These are phyloP conservation scores for Pythium phragmiticola DNA, from an alignment of 352 stramenopile species.

Conservation along the genomic window DNA sequence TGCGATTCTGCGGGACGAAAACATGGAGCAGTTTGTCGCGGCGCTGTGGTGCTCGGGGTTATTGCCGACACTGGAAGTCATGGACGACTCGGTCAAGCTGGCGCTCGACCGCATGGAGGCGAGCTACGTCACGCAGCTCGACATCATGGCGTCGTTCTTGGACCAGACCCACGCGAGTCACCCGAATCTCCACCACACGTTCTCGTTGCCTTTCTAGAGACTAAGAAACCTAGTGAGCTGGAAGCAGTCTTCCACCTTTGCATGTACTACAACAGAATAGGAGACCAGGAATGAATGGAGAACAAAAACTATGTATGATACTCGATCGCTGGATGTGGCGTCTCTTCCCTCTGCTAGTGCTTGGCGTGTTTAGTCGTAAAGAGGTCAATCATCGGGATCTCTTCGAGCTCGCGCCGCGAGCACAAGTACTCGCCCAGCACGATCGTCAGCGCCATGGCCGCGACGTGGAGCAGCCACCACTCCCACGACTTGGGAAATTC, in stretches of 20 bases:
- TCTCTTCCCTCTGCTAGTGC: constrained; percentile 31
- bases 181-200: constrained; percentile 16
- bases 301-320: constrained; percentile 7
- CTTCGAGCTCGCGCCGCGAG: constrained; percentile 81
- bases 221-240: too few species aligned
- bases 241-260: too few species aligned
- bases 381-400: constrained; percentile 88
- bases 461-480: constrained; percentile 83
- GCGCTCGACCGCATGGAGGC: constrained; percentile 75
- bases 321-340: background rate
- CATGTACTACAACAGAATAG: too few species aligned
- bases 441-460: constrained; percentile 70
- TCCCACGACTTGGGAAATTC: constrained; percentile 85
- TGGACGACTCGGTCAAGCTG: constrained; percentile 53
- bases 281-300: background rate
- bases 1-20: constrained; percentile 66
- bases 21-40: constrained; percentile 72
- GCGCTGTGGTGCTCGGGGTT: constrained; percentile 54
- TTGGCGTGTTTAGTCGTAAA: constrained; percentile 64
- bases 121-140: constrained; percentile 64
- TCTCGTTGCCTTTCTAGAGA: constrained; percentile 21
- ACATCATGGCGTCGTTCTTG: constrained; percentile 65
- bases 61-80: constrained; percentile 46
- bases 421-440: constrained; percentile 88
- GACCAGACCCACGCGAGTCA: constrained; percentile 17